phyloP scores from a whole-genome alignment of 805 yeast species.

The Lipomyces yamanashiensis region DNA sequence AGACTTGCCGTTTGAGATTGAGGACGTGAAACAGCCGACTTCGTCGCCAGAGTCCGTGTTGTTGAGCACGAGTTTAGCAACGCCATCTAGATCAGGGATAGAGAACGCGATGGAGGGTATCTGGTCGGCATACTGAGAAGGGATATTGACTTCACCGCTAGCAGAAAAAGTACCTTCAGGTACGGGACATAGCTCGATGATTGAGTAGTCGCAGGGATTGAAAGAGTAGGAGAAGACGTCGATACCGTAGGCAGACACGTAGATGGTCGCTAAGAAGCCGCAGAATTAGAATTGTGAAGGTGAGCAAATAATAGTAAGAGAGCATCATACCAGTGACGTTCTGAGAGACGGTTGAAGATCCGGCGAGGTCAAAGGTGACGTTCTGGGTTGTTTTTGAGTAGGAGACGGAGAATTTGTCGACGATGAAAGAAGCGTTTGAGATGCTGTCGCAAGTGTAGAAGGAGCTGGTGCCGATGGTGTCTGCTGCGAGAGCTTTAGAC shows the following conservation, averaged over 20 bases:
- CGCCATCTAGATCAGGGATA: constrained; percentile 46
- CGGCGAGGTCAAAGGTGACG: constrained; percentile 32
- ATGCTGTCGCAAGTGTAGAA: constrained; percentile 27
- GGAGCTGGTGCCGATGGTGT: constrained; percentile 21
- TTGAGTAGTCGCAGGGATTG: constrained; percentile 42
- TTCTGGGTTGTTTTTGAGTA: constrained; percentile 26
- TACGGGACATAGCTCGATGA: constrained; percentile 44
- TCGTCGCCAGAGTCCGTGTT: constrained; percentile 35
- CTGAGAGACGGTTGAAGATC: constrained; percentile 24
- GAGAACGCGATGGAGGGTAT: constrained; percentile 44
- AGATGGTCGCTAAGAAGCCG: constrained; percentile 21
- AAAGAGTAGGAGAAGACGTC: constrained; percentile 40
- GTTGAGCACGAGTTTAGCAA: constrained; percentile 38
- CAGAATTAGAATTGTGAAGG: neutral
- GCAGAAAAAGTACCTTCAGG: constrained; percentile 39
- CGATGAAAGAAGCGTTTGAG: constrained; percentile 23
- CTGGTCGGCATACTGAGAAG: constrained; percentile 39
- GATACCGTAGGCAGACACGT: constrained; percentile 42
- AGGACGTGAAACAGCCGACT: constrained; percentile 41
- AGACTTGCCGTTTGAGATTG: constrained; percentile 45
- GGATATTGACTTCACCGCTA: constrained; percentile 41
- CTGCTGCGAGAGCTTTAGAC: constrained; percentile 19
- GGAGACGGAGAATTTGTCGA: constrained; percentile 20
- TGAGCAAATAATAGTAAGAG: neutral
- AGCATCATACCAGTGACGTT: constrained; percentile 29